phyloP scores from a whole-genome alignment of 2,329 filamentous ascomycete genomes.

The Monosporascus sp. region DNA sequence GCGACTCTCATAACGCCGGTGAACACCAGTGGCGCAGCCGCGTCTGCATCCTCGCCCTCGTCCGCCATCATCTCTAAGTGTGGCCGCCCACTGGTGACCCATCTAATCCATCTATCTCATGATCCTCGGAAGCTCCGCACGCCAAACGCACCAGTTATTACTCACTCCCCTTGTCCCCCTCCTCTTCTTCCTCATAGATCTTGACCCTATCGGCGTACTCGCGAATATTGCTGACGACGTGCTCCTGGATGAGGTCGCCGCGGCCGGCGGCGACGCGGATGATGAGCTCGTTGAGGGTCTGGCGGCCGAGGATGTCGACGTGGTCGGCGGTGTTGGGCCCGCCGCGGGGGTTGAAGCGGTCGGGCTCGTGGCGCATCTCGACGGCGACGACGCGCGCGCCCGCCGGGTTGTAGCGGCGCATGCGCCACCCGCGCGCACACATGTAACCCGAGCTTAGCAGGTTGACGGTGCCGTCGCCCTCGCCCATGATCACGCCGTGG shows the following conservation, averaged over 20 bases:
- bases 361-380: slow-evolving; percentile 96
- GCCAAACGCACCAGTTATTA: neutral
- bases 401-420: slow-evolving; percentile 89
- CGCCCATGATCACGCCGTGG: slow-evolving; percentile 89
- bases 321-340: slow-evolving; percentile 76
- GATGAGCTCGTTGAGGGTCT: slow-evolving; percentile 86
- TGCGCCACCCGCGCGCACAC: slow-evolving; percentile 92
- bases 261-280: slow-evolving; percentile 79
- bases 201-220: slow-evolving; percentile 80
- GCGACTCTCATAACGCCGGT: neutral
- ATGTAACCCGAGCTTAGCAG: slow-evolving; percentile 91
- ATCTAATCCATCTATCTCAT: too few relatives aligned
- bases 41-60: too few relatives aligned
- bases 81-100: too few relatives aligned
- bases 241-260: slow-evolving; percentile 72
- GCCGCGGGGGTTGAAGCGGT: slow-evolving; percentile 78
- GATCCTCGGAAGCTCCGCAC: too few relatives aligned
- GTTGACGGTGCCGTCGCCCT: slow-evolving; percentile 94
- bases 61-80: neutral
- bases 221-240: slow-evolving; percentile 72
- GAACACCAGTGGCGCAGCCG: neutral
- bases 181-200: slow-evolving; percentile 61
- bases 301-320: slow-evolving; percentile 88
- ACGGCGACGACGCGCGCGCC: slow-evolving; percentile 75
- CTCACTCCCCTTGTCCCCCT: slow-evolving; percentile 5